These are phyloP conservation scores for Kuraishia molischiana DNA, from an alignment of 805 yeast species.

Conservation along the genomic window DNA sequence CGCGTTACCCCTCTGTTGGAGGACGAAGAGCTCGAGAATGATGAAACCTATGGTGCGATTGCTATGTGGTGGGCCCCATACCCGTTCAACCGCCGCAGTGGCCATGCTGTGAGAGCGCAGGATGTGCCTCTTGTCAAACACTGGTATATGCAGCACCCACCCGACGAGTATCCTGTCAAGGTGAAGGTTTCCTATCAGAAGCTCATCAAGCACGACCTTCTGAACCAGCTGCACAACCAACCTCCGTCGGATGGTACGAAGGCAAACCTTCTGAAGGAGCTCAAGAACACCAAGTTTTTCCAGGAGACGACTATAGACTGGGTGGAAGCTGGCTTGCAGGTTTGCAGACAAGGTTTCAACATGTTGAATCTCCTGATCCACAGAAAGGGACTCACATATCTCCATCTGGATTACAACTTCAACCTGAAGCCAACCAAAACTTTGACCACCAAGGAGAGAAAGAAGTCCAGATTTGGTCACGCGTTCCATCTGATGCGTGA, in stretches of 20 bases:
- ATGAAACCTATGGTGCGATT: slow-evolving; percentile 46
- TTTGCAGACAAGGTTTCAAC: slow-evolving; percentile 87
- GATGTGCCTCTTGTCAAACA: slow-evolving; percentile 79
- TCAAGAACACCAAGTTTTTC: slow-evolving; percentile 77
- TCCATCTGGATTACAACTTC: slow-evolving; percentile 92
- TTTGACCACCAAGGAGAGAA: slow-evolving; percentile 90
- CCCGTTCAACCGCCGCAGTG: slow-evolving; percentile 75
- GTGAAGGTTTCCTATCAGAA: slow-evolving; percentile 85
- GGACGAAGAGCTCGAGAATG: slow-evolving; percentile 33
- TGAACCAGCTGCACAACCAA: slow-evolving; percentile 54
- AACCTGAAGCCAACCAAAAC: slow-evolving; percentile 95
- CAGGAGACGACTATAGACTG: slow-evolving; percentile 91
- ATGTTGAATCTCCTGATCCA: slow-evolving; percentile 88
- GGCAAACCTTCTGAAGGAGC: slow-evolving; percentile 48
- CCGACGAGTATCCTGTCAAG: slow-evolving; percentile 54
- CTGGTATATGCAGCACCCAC: slow-evolving; percentile 70
- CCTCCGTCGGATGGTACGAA: slow-evolving; percentile 29
- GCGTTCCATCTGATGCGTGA: slow-evolving; percentile 94
- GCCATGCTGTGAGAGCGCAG: slow-evolving; percentile 69
- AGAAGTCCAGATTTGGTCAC: slow-evolving; percentile 91
- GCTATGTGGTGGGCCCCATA: slow-evolving; percentile 71
- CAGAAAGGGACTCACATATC: slow-evolving; percentile 79
- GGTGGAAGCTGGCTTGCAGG: slow-evolving; percentile 97
- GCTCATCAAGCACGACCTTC: slow-evolving; percentile 64
- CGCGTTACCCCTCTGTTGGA: slow-evolving; percentile 42